Conservation (phyloP, 1,284 basidiomycete genomes). For the Cystobasidium slooffiae region DNA sequence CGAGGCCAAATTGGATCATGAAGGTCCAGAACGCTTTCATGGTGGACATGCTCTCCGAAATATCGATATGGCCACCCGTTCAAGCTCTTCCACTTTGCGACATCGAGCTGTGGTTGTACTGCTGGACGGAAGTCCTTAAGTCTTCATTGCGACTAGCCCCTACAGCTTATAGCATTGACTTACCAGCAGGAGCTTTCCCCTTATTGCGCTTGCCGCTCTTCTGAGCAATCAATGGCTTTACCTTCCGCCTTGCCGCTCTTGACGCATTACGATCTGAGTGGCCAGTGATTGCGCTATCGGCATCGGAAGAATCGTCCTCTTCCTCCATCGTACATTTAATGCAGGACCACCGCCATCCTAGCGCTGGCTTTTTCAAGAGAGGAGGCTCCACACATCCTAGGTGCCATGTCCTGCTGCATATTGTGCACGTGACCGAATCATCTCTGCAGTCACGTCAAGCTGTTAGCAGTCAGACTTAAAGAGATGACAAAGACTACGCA, state of each 20-base stretch:
- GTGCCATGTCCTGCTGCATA: conserved; percentile 90
- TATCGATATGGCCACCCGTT: conserved; percentile 54
- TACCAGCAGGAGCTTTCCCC: conserved; percentile 34
- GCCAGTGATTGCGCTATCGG: conserved; percentile 13
- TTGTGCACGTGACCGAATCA: conserved; percentile 88
- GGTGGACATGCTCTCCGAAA: conserved; percentile 51
- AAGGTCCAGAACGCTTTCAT: conserved; percentile 49
- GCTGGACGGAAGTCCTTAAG: not conserved
- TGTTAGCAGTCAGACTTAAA: not conserved
- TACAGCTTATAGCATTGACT: not conserved
- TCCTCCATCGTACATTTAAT: conserved; percentile 86
- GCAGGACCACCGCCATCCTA: conserved; percentile 98
- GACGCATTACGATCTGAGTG: conserved; percentile 10
- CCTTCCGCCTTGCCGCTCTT: conserved; percentile 7
- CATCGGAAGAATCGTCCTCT: conserved; percentile 68
- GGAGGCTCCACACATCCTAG: conserved; percentile 93
- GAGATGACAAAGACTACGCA: conserved; percentile 58
- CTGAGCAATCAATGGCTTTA: not conserved
- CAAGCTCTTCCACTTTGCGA: conserved; percentile 45
- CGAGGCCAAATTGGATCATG: conserved; percentile 53
- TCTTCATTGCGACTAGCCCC: not conserved
- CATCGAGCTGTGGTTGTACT: conserved; percentile 26
- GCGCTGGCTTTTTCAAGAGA: conserved; percentile 89
- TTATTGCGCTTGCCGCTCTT: conserved; percentile 26
- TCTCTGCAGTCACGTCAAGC: conserved; percentile 62